Evolutionary conservation across 169 alveolate genomes (phyloP).

Genomic region (Neospora caninum): DNA sequence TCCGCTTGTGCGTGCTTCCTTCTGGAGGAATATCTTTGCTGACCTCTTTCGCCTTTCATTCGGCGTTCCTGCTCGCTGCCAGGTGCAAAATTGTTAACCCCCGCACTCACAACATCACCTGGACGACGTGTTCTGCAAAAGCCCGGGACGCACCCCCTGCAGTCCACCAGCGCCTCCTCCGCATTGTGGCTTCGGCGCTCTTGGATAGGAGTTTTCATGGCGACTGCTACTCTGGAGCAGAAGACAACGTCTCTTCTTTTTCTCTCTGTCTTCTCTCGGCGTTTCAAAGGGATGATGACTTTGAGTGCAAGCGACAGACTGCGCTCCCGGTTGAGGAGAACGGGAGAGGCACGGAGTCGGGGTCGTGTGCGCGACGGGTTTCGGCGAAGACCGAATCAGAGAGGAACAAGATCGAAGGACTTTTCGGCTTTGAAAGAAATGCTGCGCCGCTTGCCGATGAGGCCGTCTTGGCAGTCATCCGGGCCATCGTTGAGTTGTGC

Average conservation of each 20-base stretch:
- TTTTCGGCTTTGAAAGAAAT: not conserved
- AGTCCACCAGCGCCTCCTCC: not conserved
- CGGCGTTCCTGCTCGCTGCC: not conserved
- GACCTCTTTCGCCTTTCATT: no score
- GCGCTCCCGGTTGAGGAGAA: not conserved
- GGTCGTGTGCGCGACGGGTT: not conserved
- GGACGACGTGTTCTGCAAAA: not conserved
- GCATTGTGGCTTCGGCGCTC: not conserved
- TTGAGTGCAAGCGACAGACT: not conserved
- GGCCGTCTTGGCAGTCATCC: not conserved
- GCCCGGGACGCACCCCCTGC: conserved; percentile 9
- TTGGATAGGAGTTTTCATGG: not conserved
- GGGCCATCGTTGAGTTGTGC: conserved; percentile 11
- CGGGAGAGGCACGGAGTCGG: not conserved
- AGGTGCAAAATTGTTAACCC: conserved; percentile 58
- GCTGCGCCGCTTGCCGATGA: conserved; percentile 39
- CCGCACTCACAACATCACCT: conserved; percentile 24
- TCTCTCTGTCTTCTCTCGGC: not conserved
- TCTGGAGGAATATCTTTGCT: no score
- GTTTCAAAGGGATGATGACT: not conserved
- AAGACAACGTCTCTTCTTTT: not conserved
- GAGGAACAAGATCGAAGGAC: not conserved
- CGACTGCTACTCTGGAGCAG: not conserved
- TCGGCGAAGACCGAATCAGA: not conserved
- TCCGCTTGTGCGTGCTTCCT: no score